A percentile compares a stretch with the other conserved stretches of the same genome.
Conservation (phyloP, 345 rosid species). For the Populus simonii region DNA sequence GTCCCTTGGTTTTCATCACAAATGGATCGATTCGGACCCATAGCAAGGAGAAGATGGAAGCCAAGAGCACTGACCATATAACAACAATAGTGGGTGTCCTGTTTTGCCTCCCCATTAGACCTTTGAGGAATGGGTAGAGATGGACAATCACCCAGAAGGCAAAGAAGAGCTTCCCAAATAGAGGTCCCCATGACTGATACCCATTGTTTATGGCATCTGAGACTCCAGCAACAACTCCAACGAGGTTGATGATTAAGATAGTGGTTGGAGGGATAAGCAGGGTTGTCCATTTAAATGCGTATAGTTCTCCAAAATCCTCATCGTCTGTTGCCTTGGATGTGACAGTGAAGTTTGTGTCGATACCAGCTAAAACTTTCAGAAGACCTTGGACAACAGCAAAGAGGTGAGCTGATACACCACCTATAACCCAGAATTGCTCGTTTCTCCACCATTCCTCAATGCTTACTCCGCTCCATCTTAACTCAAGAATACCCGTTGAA, state of each 20-base stretch:
- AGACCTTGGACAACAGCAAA: slow-evolving; percentile 90
- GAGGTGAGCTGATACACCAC: slow-evolving; percentile 92
- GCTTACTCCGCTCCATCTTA: slow-evolving; percentile 98
- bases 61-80: slow-evolving; percentile 89
- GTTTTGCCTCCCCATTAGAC: slow-evolving; percentile 95
- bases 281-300: slow-evolving; percentile 91
- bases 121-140: slow-evolving; percentile 98
- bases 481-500: slow-evolving; percentile 78
- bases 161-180: slow-evolving; percentile 93
- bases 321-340: slow-evolving; percentile 86
- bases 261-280: slow-evolving; percentile 95
- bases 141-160: slow-evolving; percentile 93
- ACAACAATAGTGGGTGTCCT: slow-evolving; percentile 95
- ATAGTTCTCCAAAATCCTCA: slow-evolving; percentile 85
- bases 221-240: slow-evolving; percentile 91
- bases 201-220: slow-evolving; percentile 96
- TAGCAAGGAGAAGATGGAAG: slow-evolving; percentile 92
- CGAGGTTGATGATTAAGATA: slow-evolving; percentile 79
- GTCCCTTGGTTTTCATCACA: slow-evolving; percentile 91
- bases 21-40: slow-evolving; percentile 95
- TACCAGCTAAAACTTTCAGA: slow-evolving; percentile 78
- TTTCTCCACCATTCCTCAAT: slow-evolving; percentile 99
- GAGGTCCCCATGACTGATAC: slow-evolving; percentile 86
- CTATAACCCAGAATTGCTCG: slow-evolving; percentile 97
- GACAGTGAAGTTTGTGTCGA: slow-evolving; percentile 94